Percentiles rank a stretch among this genome's conserved stretches.
phyloP scores from a whole-genome alignment of 2,329 filamentous ascomycete genomes.

The Xylariaceae sp. region DNA sequence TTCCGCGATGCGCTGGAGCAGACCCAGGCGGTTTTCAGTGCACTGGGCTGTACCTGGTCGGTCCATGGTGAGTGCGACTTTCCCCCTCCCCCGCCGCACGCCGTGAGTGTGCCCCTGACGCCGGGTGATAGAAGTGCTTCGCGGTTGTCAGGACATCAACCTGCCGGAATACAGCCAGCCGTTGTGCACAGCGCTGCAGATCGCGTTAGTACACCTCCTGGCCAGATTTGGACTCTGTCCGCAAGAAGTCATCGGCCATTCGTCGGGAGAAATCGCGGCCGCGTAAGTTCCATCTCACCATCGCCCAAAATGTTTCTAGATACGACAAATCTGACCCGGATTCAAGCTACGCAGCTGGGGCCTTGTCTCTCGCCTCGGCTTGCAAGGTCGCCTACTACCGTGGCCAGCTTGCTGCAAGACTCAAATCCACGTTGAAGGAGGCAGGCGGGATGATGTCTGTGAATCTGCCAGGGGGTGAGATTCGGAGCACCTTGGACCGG shows the following conservation, averaged over 20 bases:
- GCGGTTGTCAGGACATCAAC: not conserved
- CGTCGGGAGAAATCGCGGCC: not conserved
- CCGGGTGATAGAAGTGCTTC: not conserved
- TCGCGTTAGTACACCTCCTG: not conserved
- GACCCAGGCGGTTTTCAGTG: not conserved
- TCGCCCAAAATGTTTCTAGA: not conserved
- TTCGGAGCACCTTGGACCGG: too few relatives aligned
- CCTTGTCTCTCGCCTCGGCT: too few relatives aligned
- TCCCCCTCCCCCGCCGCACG: too few relatives aligned
- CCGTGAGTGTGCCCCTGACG: too few relatives aligned
- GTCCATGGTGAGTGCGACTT: not conserved
- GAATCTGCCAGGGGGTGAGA: too few relatives aligned
- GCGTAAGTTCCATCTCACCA: not conserved
- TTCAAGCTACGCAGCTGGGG: not conserved
- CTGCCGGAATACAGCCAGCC: not conserved
- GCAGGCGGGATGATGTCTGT: too few relatives aligned
- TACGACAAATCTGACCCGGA: not conserved
- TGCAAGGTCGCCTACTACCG: too few relatives aligned
- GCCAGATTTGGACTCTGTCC: not conserved
- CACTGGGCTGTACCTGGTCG: not conserved
- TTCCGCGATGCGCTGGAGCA: not conserved
- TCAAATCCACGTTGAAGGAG: too few relatives aligned
- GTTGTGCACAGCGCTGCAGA: not conserved
- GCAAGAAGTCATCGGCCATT: not conserved
- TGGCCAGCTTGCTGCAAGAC: too few relatives aligned